Conservation (phyloP, 1,284 basidiomycete genomes). For the Pseudozyma sp. region DNA sequence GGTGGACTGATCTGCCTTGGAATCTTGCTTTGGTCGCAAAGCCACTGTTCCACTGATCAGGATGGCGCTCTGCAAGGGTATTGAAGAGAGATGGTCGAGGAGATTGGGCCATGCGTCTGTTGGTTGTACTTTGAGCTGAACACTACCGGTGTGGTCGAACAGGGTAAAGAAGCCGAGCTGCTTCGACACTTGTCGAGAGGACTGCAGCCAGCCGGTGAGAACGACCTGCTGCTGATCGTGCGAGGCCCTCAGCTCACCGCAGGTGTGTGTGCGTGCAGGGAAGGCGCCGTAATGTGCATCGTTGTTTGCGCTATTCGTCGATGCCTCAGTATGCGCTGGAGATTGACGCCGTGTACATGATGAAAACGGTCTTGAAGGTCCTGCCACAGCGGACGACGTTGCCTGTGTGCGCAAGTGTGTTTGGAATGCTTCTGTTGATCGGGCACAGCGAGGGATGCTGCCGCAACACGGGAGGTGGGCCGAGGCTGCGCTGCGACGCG, state of each 20-base stretch:
- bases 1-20: constrained; percentile 66
- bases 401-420: too few species aligned
- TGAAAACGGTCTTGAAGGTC: too few species aligned
- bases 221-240: constrained; percentile 76
- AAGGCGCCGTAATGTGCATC: constrained; percentile 72
- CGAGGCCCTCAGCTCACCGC: constrained; percentile 74
- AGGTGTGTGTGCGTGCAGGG: constrained; percentile 76
- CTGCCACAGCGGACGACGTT: too few species aligned
- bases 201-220: constrained; percentile 81
- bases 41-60: constrained; percentile 43
- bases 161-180: constrained; percentile 81
- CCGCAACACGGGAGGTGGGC: background rate
- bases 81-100: constrained; percentile 74
- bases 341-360: too few species aligned
- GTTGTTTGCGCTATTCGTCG: background rate
- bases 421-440: background rate
- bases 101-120: constrained; percentile 21
- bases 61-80: constrained; percentile 55
- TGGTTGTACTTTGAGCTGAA: constrained; percentile 74
- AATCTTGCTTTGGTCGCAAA: constrained; percentile 40
- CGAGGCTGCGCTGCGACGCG: background rate
- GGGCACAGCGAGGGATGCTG: background rate
- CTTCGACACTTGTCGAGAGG: constrained; percentile 77
- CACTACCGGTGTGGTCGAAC: constrained; percentile 79
- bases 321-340: background rate